Evolutionary conservation across 805 yeast genomes (phyloP).

Genomic region (Clavispora vitiphila): DNA sequence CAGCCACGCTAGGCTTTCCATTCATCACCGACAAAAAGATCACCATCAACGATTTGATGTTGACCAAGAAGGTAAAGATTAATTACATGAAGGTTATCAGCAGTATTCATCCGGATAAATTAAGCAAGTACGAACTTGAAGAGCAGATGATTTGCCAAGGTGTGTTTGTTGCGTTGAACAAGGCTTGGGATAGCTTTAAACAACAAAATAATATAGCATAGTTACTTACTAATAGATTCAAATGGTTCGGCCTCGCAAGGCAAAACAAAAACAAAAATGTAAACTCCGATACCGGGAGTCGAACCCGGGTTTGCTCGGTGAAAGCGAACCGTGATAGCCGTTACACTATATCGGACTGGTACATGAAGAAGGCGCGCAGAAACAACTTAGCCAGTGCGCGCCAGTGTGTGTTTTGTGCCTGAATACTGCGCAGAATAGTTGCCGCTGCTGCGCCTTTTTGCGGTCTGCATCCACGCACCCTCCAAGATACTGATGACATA

Average conservation of each 20-base stretch:
- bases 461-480: too few species aligned
- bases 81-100: constrained; percentile 78
- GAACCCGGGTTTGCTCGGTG: constrained; percentile 85
- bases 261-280: background rate
- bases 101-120: constrained; percentile 80
- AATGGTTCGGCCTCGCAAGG: too few species aligned
- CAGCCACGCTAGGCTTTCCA: constrained; percentile 29
- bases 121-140: constrained; percentile 57
- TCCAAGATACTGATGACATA: too few species aligned
- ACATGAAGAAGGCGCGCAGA: too few species aligned
- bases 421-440: too few species aligned
- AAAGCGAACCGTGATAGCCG: constrained; percentile 82
- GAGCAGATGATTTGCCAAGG: constrained; percentile 80
- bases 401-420: too few species aligned
- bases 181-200: constrained; percentile 67
- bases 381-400: too few species aligned
- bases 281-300: constrained; percentile 78
- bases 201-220: constrained; percentile 14
- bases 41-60: constrained; percentile 67
- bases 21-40: constrained; percentile 36
- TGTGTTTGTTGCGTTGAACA: constrained; percentile 76
- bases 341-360: constrained; percentile 66
- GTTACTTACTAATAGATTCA: background rate
- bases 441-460: too few species aligned
- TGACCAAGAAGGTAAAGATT: constrained; percentile 86